Conservation (phyloP, 306 rosid species). For the cucumber (Cucumis sativus) region DNA sequence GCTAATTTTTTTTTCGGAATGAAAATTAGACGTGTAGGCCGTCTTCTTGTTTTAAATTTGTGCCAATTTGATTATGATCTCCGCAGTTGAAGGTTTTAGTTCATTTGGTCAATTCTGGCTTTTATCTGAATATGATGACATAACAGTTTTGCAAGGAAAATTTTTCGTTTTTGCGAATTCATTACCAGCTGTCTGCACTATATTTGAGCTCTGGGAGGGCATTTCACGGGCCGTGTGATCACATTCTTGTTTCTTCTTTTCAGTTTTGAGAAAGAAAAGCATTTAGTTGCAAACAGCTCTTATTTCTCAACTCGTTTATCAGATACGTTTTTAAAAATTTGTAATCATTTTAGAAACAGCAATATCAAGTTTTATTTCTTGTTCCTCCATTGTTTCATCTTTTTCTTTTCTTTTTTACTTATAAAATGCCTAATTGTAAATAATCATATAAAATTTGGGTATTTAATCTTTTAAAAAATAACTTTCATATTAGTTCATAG, state of each 20-base stretch:
- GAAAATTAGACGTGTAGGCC: background rate
- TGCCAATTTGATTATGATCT: background rate
- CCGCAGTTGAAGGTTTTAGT: background rate
- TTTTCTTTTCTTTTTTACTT: too few relatives aligned
- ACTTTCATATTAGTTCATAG: too few relatives aligned
- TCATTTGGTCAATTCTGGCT: background rate
- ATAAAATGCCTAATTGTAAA: too few relatives aligned
- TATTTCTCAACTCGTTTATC: background rate
- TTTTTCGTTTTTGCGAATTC: background rate
- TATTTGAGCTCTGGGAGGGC: background rate
- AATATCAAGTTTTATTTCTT: background rate
- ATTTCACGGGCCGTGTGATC: background rate
- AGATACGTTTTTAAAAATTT: too few relatives aligned
- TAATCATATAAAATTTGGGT: too few relatives aligned
- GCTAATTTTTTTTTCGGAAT: background rate
- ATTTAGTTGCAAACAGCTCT: background rate
- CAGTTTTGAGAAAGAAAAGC: background rate
- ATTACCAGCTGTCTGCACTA: background rate
- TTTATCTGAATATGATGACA: background rate
- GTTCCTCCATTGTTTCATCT: background rate
- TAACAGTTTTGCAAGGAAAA: background rate
- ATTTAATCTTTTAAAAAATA: too few relatives aligned
- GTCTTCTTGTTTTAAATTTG: background rate
- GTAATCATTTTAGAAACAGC: background rate
- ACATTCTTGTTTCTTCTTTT: background rate